phyloP scores from a whole-genome alignment of 805 yeast genomes.

The Pichia gijzeniarum region DNA sequence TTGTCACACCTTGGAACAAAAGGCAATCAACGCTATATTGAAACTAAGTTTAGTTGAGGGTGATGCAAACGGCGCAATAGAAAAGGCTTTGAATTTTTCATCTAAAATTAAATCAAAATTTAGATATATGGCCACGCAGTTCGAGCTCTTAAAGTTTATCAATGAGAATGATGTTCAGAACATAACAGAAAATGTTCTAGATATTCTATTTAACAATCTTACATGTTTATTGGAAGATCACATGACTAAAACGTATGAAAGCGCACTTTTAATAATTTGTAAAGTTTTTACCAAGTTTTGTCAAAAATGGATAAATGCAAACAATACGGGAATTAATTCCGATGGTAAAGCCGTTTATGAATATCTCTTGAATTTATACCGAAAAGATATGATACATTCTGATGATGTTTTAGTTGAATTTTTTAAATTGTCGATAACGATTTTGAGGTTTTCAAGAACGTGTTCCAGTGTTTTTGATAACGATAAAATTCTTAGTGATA shows the following conservation, averaged over 20 bases:
- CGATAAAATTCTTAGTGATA: conserved; percentile 9
- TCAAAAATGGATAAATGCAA: conserved; percentile 24
- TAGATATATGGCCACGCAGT: conserved; percentile 13
- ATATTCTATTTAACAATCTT: conserved; percentile 11
- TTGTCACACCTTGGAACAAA: conserved; percentile 13
- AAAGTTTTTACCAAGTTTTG: conserved; percentile 25
- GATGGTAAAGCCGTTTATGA: conserved; percentile 44
- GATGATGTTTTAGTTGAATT: conserved; percentile 29
- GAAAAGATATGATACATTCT: conserved; percentile 36
- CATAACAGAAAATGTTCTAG: conserved; percentile 3
- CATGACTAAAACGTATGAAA: conserved; percentile 34
- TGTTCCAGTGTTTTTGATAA: not conserved
- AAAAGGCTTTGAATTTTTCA: conserved; percentile 9
- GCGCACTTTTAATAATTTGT: conserved; percentile 31
- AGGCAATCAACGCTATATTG: conserved; percentile 11
- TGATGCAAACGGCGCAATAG: conserved; percentile 7
- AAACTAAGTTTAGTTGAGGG: not conserved
- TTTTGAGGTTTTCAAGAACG: not conserved
- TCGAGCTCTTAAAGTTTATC: conserved; percentile 13
- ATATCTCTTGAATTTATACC: conserved; percentile 38
- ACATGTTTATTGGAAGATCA: conserved; percentile 18
- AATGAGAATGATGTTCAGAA: not conserved
- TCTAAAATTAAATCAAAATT: conserved; percentile 11
- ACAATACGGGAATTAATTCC: conserved; percentile 25
- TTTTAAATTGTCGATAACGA: conserved; percentile 28